Base-by-base conservation (phyloP, 1,284 basidiomycete genomes). In the Coniferiporia sulphurascens region DNA sequence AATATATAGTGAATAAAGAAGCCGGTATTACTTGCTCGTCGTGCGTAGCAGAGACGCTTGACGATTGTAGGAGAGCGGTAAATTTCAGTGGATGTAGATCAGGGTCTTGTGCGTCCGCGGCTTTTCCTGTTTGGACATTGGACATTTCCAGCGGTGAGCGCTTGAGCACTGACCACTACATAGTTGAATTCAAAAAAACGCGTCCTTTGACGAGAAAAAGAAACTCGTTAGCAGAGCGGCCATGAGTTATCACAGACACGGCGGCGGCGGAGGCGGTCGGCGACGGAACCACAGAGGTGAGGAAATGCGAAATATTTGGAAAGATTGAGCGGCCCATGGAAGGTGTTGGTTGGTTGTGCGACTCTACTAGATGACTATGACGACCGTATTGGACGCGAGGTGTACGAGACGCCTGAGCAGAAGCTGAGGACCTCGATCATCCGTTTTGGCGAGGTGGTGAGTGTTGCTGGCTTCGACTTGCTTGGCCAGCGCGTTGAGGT, bases 361-460 rank as follows among this genome's bases (percentile, higher is more conserved):
- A 55, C 44, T 6, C 4, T 15, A 32, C 17, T 65, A 74, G 77
- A 78, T 75, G 84, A 89, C 71, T 64, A 68, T 56, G 84, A 87
- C 69, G 76, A 80, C 61, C 81, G 86, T 73, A 77, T 82, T 43
- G 80, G 85, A 19, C 80, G 81, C 62, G 84, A 86, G 58, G 66
- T 74, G 41, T 73, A 75, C 64, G 91, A 93, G 65, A 83, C 86
- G 13, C 87, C 89, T 17, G 87, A 89, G 63, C 81, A 88, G 59
- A 85, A 83, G 66, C 74, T 91, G 60, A 86, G 81, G 72, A 81
- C 77, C 64, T 78, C 82, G 62, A 86, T 93, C 63, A 76, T 91
- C 67, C 86, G 85, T 67, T 77, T 90, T 59, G 91, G 90, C 52
- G 91, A 95, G 76, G 90, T 92, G 72, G 91, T 93, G 69, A 76